A percentile compares a stretch with the other conserved stretches of the same genome.
These are phyloP conservation scores for Kodamaea neixiangensis DNA, from an alignment of 805 yeast species.

Conservation along the genomic window DNA sequence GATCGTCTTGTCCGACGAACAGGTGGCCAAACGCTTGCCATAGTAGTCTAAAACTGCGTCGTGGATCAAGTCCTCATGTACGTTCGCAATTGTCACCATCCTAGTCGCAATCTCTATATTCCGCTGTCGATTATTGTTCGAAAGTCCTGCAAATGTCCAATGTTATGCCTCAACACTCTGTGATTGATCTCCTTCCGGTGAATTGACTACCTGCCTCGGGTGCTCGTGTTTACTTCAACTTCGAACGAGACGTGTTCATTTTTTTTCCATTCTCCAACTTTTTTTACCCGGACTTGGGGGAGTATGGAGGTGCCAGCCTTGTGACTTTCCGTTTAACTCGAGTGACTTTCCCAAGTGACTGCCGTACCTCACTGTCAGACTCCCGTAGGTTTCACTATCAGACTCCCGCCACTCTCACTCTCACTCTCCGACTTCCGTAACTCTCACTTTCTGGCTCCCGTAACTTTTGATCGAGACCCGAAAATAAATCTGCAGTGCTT, in stretches of 20 bases:
- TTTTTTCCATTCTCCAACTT: slow-evolving; percentile 2
- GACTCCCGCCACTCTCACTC: too few relatives aligned
- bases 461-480: too few relatives aligned
- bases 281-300: slow-evolving; percentile 12
- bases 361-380: too few relatives aligned
- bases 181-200: neutral
- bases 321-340: too few relatives aligned
- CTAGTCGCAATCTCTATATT: slow-evolving; percentile 10
- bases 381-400: too few relatives aligned
- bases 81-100: slow-evolving; percentile 84
- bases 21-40: slow-evolving; percentile 93
- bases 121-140: neutral
- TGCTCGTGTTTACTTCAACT: neutral
- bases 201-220: neutral
- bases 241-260: slow-evolving; percentile 13
- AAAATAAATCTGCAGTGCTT: too few relatives aligned
- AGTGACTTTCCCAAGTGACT: too few relatives aligned
- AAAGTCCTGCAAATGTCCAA: neutral
- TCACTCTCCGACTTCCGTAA: too few relatives aligned
- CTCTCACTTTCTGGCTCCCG: too few relatives aligned
- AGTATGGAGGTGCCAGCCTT: too few relatives aligned
- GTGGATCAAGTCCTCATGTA: slow-evolving; percentile 90
- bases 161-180: neutral
- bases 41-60: slow-evolving; percentile 97
- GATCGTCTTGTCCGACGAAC: slow-evolving; percentile 95